phyloP scores from a whole-genome alignment of 2,329 filamentous ascomycete species.

The Thyridium curvatum region DNA sequence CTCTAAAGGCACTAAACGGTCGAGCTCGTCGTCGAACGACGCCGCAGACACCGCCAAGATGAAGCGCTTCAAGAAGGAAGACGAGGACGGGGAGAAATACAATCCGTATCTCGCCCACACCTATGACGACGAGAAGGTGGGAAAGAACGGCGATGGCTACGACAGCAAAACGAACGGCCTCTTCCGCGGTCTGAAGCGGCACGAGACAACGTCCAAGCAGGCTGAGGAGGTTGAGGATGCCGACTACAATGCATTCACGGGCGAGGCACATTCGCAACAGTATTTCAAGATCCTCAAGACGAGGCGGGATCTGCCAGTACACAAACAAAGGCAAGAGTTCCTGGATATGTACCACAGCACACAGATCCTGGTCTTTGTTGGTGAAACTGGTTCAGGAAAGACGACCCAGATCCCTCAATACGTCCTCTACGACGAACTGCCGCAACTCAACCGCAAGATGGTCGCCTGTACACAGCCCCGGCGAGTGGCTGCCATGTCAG shows the following conservation, averaged over 20 bases:
- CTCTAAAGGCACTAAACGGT: slow-evolving; percentile 32
- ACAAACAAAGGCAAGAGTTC: slow-evolving; percentile 92
- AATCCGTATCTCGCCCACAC: slow-evolving; percentile 94
- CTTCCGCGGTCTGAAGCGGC: slow-evolving; percentile 65
- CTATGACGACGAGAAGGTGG: slow-evolving; percentile 47
- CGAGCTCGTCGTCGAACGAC: slow-evolving; percentile 35
- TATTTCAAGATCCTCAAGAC: slow-evolving; percentile 88
- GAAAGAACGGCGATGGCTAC: slow-evolving; percentile 27
- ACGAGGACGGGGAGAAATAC: slow-evolving; percentile 24
- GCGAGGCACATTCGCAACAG: slow-evolving; percentile 65
- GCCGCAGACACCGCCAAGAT: slow-evolving; percentile 22
- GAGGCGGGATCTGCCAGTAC: slow-evolving; percentile 80
- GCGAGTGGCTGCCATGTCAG: slow-evolving; percentile 97
- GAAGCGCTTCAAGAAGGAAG: slow-evolving; percentile 20
- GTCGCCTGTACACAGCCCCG: slow-evolving; percentile 96
- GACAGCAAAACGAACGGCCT: slow-evolving; percentile 31
- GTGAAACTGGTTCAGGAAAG: slow-evolving; percentile 98
- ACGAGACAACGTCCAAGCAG: slow-evolving; percentile 72
- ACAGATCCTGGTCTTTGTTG: slow-evolving; percentile 96
- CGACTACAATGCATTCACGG: slow-evolving; percentile 80
- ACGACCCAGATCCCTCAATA: slow-evolving; percentile 99
- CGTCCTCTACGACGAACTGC: slow-evolving; percentile 93
- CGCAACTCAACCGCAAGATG: slow-evolving; percentile 78
- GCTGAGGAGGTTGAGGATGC: slow-evolving; percentile 72
- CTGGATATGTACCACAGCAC: slow-evolving; percentile 85